Evolutionary conservation across 495 filamentous ascomycete genomes (phyloP), one percentile per base, ranked within the genome.

Genomic region (Annulohypoxylon bovei): DNA sequence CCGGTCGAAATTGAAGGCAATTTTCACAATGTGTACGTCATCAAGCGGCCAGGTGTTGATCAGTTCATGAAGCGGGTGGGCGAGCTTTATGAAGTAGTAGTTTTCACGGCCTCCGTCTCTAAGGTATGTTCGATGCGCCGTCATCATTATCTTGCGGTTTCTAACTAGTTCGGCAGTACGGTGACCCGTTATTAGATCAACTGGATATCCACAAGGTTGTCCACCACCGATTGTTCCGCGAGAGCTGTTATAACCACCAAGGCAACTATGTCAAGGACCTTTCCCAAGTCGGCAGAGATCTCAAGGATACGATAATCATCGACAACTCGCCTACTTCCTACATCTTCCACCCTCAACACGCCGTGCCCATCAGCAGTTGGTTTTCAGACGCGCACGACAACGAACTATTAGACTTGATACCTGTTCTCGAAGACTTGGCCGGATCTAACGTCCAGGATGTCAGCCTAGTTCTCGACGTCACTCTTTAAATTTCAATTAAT

Each of bases 301-400:
- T 99, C 50, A 91, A 91, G 73, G 95, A 98, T 76, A 98, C 95
- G 2, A 99, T 99, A 77, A 99, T 99, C 77, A 99, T 99, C 75
- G 95, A 99, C 82, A 99, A 99, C 81, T 98, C 95, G 22, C 96
- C 95, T 16, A 99, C 96, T 14, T 97, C 94, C 20, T 99, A 99
- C 81, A 98, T 98, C 75, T 99, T 99, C 85, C 95, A 99, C 74
- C 95, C 96, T 12, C 95, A 99, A 83, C 95, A 99, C 80, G 95
- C 95, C 62, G 95, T 99, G 47, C 95, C 95, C 22, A 99, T 99
- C 82, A 98, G 95, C 87, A 98, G 95, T 86, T 99, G 95, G 95
- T 99, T 99, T 84, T 98, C 94, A 75, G 95, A 99, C 82, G 95
- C 96, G 62, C 95, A 99, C 81, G 95, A 99, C 83, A 99, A 99